phyloP scores from a whole-genome alignment of 2,329 filamentous ascomycete genomes.

The Ascochyta lentis region DNA sequence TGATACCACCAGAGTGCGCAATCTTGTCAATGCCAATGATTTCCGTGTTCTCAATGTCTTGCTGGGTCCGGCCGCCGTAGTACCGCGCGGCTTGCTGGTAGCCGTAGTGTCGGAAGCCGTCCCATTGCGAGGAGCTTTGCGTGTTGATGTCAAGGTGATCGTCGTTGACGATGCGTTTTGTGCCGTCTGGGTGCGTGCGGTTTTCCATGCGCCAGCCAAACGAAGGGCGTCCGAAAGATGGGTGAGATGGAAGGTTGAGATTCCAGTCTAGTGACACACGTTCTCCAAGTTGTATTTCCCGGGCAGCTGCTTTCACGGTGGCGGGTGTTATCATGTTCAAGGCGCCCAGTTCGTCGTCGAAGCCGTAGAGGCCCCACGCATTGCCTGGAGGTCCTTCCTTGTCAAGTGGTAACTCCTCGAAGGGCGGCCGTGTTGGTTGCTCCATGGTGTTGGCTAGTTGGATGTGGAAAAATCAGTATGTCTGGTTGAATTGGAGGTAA shows the following conservation, averaged over 20 bases:
- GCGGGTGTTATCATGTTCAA: constrained; percentile 62
- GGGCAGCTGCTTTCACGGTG: constrained; percentile 51
- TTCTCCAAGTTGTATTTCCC: constrained; percentile 54
- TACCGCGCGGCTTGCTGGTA: constrained; percentile 52
- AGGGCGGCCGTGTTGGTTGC: constrained; percentile 43
- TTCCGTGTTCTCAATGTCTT: constrained; percentile 46
- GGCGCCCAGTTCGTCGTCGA: constrained; percentile 60
- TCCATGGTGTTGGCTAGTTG: constrained; percentile 15
- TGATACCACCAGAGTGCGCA: constrained; percentile 39
- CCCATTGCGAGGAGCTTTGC: constrained; percentile 49
- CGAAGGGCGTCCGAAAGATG: constrained; percentile 46
- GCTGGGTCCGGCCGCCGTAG: constrained; percentile 52
- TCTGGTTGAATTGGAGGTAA: background rate
- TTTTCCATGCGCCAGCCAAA: constrained; percentile 41
- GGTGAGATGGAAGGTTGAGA: constrained; percentile 49
- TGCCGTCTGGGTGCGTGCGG: constrained; percentile 36
- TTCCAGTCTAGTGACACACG: constrained; percentile 51
- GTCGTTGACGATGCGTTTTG: constrained; percentile 45
- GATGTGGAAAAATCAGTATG: background rate
- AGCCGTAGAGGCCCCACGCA: constrained; percentile 64
- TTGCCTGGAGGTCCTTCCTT: constrained; percentile 60
- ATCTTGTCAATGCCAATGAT: constrained; percentile 53
- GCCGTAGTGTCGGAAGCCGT: constrained; percentile 51
- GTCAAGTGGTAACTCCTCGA: constrained; percentile 58
- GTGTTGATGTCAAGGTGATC: constrained; percentile 49